Evolutionary conservation across 2,329 filamentous ascomycete species (phyloP), one percentile per base, ranked within the genome.

Genomic region (Didymella arachidicola): DNA sequence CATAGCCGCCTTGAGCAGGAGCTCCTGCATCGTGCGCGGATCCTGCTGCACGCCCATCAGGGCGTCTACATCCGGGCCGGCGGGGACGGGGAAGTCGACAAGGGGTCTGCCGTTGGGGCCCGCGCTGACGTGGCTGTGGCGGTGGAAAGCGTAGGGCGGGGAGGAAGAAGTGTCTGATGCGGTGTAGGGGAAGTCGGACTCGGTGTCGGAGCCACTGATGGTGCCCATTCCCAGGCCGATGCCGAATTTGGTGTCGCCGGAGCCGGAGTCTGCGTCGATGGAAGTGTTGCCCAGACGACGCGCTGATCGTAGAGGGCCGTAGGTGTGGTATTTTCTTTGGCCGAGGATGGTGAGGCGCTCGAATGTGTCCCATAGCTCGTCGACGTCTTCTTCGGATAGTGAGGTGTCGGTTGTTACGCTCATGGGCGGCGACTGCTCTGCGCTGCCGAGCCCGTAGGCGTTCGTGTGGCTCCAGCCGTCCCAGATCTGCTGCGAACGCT

Each of bases 321-420:
- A 64, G 30, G 59, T 54, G 19, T 60, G 53, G 43, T 60, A 58
- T n/a, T 64, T 60, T 3, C 64, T 62, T 27, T 67, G 63, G 4
- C 19, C 34, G 14, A 59, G 59, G 3, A 67, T 48, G 3, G 59
- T 63, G 2, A 64, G 47, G 2, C 68, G 67, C 27, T 76, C 73
- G 34, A 74, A 70, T 1, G 43, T 56, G 19, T 76, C 73, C 73
- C 73, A 77, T 8, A 74, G 66, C 19, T 75, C 72, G 59, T 77
- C 74, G 14, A 74, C 58, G 36, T 76, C 73, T 50, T 75, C 72
- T 41, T 76, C 73, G 43, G 73, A 70, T n/a, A 69, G 66, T 3
- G 68, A 72, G 0, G 65, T 70, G 45, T 73, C 69, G 11, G 73
- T 73, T 1, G 67, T 68, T 7, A 73, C 67, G 60, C 71, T 73